Conservation (phyloP, 441 rosid genomes). For the Biscutella auriculata region DNA sequence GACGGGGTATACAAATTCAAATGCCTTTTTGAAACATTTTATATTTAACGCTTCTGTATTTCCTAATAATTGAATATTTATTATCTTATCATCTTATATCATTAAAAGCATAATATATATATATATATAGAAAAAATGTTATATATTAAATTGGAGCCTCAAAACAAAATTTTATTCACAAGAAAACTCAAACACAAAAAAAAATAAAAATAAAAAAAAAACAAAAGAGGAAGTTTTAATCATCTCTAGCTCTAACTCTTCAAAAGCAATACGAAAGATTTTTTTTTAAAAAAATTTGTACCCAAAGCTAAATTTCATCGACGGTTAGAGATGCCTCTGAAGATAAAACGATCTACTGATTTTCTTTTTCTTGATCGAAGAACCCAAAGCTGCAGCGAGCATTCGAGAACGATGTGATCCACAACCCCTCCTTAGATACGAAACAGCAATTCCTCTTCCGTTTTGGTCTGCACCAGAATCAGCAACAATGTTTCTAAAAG, state of each 20-base stretch:
- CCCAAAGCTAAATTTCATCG: no score
- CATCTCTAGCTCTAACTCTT: background rate
- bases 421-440: background rate
- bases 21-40: slow-evolving; percentile 18
- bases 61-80: slow-evolving; percentile 13
- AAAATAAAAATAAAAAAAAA: background rate
- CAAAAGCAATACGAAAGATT: no score
- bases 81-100: background rate
- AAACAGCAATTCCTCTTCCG: background rate
- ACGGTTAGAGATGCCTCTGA: background rate
- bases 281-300: no score
- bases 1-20: slow-evolving; percentile 19
- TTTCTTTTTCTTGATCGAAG: slow-evolving; percentile 1
- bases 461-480: slow-evolving; percentile 1
- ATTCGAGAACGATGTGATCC: background rate
- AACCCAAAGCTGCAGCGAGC: background rate
- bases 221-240: background rate
- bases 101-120: background rate
- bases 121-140: background rate
- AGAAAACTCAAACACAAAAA: background rate
- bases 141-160: background rate
- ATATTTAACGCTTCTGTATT: slow-evolving; percentile 11
- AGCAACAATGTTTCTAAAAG: background rate
- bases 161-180: slow-evolving; percentile 15
- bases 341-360: background rate